Base-by-base conservation (phyloP, 1,139 yeast genomes). In the Pneumocystis jirovecii region DNA sequence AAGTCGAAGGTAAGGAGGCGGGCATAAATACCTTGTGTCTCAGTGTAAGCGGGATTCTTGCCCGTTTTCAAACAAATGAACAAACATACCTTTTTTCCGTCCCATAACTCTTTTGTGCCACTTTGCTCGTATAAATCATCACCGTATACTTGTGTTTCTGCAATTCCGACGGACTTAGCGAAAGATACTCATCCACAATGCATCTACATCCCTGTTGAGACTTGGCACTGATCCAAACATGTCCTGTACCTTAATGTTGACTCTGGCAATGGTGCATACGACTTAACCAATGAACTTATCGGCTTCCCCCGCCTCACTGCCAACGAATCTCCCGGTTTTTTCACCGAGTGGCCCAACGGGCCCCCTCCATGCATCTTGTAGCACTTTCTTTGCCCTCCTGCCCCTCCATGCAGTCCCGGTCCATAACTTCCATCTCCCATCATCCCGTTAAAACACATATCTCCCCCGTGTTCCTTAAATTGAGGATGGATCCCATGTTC, bases 21-120 rank as follows among this genome's bases (percentile, higher is more conserved):
- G 57, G 3, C 57, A 50, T 3, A 50, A 15, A 50, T 50, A 50
- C 21, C 57, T 45, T 45, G 17, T n/a, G n/a, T n/a, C n/a, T n/a
- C n/a, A n/a, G n/a, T n/a, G n/a, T n/a, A n/a, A n/a, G n/a, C n/a
- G n/a, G n/a, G n/a, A n/a, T n/a, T n/a, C n/a, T n/a, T n/a, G n/a
- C n/a, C n/a, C n/a, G n/a, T n/a, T n/a, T n/a, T n/a, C n/a, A n/a
- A n/a, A n/a, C n/a, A n/a, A n/a, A n/a, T 25, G 21, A 10, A 10
- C 17, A 8, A 10, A 39, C n/a, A 12, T 29, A 60, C 61, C 61
- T 39, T 42, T 60, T 60, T n/a, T 60, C 61, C 15, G 61, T 31
- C 17, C 61, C 61, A 60, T 60, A 60, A 60, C 61, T 60, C 25
- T 60, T 60, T 17, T 60, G 61, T 39, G 45, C 61, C 17, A 60